Evolutionary conservation across 2,329 filamentous ascomycete species (phyloP), one percentile per base, ranked within the genome.

Genomic region (Verruconis gallopava): DNA sequence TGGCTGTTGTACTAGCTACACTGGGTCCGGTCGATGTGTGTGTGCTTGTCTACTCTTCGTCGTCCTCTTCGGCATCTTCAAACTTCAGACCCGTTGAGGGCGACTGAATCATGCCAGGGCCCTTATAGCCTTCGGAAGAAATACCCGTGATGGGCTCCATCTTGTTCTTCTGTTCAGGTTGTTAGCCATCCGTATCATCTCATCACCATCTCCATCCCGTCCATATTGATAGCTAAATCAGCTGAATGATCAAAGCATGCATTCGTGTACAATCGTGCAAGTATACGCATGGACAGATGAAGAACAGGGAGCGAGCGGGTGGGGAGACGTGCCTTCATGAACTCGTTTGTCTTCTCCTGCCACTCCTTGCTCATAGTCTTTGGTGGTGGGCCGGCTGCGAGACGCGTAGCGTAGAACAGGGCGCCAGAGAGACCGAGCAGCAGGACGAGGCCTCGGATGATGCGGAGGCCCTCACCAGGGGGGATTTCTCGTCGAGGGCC

Each of bases 281-380:
- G n/a, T n/a, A n/a, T n/a, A n/a, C n/a, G n/a, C n/a, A n/a, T n/a
- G n/a, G n/a, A n/a, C n/a, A n/a, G n/a, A n/a, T n/a, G n/a, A n/a
- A n/a, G n/a, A n/a, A n/a, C n/a, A n/a, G n/a, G n/a, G n/a, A n/a
- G 25, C 25, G 9, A 36, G 34, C 6, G 34, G 11, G 6, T 9
- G 9, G 34, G 9, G 17, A 34, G 33, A 67, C 77, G 56, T 69
- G 93, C 89, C 76, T 79, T 88, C 64, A 95, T 73, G 66, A 83
- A 91, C 71, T 95, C 91, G 67, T 98, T 94, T 53, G 80, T 75
- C 54, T 81, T 81, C 72, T 96, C 86, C 71, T 98, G 85, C 77
- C 83, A 96, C 68, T 98, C 91, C 73, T 85, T 83, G 69, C 72
- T 89, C 88, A 98, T 93, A 57, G 89, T 93, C 63, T 72, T 70